phyloP scores from a whole-genome alignment of 2,329 filamentous ascomycete genomes.

The Verticillium nonalfalfae region DNA sequence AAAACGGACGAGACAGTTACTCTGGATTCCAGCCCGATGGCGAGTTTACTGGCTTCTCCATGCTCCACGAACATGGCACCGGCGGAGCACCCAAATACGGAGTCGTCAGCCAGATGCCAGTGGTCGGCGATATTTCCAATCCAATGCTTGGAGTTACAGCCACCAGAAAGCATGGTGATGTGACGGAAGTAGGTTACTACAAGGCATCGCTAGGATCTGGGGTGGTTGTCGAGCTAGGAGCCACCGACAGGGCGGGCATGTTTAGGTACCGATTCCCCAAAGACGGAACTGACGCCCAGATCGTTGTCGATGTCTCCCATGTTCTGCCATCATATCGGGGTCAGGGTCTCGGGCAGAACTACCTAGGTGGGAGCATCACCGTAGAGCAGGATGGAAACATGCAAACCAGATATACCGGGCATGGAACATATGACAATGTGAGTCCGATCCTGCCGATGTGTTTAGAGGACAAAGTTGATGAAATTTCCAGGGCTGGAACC shows the following conservation, averaged over 20 bases:
- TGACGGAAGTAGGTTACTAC: slow-evolving; percentile 56
- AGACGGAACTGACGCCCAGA: slow-evolving; percentile 26
- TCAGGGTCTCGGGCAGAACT: slow-evolving; percentile 54
- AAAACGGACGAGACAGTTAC: slow-evolving; percentile 42
- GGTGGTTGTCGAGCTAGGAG: slow-evolving; percentile 51
- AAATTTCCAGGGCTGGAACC: slow-evolving; percentile 50
- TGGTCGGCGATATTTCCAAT: slow-evolving; percentile 41
- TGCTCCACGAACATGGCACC: slow-evolving; percentile 62
- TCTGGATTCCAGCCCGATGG: slow-evolving; percentile 45
- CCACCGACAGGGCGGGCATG: slow-evolving; percentile 50
- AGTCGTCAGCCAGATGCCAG: slow-evolving; percentile 54
- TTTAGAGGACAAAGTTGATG: slow-evolving; percentile 1
- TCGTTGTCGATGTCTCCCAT: slow-evolving; percentile 61
- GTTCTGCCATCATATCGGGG: slow-evolving; percentile 57
- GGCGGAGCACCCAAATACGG: slow-evolving; percentile 67
- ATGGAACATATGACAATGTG: slow-evolving; percentile 57
- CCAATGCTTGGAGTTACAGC: slow-evolving; percentile 49
- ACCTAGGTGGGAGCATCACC: slow-evolving; percentile 52
- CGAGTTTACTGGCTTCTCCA: slow-evolving; percentile 52
- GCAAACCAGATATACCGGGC: slow-evolving; percentile 46
- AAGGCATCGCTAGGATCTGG: slow-evolving; percentile 47
- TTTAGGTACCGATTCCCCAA: slow-evolving; percentile 54
- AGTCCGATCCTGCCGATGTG: slow-evolving; percentile 9
- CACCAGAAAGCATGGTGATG: slow-evolving; percentile 41
- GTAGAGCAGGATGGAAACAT: slow-evolving; percentile 35